Evolutionary conservation across 371 early-diverging fungal species (phyloP).

Genomic region (Mortierella sp.): DNA sequence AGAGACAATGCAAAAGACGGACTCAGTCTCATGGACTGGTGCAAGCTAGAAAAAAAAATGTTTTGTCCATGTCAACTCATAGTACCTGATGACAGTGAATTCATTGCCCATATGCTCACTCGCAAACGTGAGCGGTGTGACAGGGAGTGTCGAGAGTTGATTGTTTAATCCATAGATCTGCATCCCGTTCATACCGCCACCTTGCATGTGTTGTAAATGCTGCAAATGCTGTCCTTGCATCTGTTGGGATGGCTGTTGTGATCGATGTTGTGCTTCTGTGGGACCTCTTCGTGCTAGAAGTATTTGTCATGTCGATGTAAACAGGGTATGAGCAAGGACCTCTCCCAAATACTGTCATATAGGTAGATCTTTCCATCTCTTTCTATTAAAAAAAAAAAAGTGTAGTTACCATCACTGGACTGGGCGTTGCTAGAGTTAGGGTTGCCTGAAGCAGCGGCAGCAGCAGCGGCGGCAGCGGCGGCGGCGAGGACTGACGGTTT

Average conservation of each 20-base stretch:
- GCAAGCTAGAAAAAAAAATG: slow-evolving; percentile 2
- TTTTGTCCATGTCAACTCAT: not conserved
- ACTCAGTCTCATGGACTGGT: slow-evolving; percentile 1
- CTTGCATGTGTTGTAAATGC: slow-evolving; percentile 10
- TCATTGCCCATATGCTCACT: slow-evolving; percentile 85
- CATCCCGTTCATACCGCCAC: slow-evolving; percentile 2
- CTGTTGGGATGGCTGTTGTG: slow-evolving; percentile 7
- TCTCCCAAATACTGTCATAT: no score
- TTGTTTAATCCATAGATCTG: slow-evolving; percentile 33
- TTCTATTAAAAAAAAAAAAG: no score
- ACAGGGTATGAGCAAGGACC: no score
- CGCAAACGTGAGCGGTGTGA: slow-evolving; percentile 75
- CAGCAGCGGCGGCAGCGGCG: slow-evolving; percentile 10
- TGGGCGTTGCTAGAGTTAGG: slow-evolving; percentile 33
- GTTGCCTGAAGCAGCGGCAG: slow-evolving; percentile 9
- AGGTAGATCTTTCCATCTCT: no score
- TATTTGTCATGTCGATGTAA: not conserved
- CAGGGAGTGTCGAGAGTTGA: slow-evolving; percentile 41
- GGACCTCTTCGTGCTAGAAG: slow-evolving; percentile 8
- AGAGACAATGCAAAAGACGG: slow-evolving; percentile 1
- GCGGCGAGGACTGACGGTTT: slow-evolving; percentile 39
- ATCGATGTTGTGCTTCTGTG: not conserved
- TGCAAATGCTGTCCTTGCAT: slow-evolving; percentile 10
- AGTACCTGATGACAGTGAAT: slow-evolving; percentile 77
- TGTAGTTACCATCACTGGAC: slow-evolving; percentile 4